phyloP scores from a whole-genome alignment of 2,329 filamentous ascomycete genomes.

The Verticillium klebahnii region DNA sequence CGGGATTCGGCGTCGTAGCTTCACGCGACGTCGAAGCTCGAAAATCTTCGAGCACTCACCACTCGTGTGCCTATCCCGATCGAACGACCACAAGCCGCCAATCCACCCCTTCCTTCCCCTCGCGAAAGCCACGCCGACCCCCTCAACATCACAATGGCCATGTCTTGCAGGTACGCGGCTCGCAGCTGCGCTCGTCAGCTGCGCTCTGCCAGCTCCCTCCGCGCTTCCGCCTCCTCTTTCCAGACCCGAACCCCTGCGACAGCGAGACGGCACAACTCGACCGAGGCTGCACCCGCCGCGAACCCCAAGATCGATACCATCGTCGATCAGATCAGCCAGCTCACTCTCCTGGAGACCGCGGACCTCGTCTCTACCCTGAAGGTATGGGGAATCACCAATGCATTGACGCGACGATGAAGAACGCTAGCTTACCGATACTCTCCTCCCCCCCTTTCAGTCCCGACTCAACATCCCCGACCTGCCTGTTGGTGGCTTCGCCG shows the following conservation, averaged over 20 bases:
- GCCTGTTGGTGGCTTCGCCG: slow-evolving; percentile 86
- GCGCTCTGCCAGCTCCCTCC: slow-evolving; percentile 41
- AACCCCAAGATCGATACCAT: slow-evolving; percentile 94
- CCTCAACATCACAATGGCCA: slow-evolving; percentile 46
- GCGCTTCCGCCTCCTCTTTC: slow-evolving; percentile 38
- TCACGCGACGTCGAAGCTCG: slow-evolving; percentile 25
- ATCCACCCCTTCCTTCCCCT: not conserved
- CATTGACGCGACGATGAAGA: slow-evolving; percentile 3
- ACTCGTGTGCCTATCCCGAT: slow-evolving; percentile 3
- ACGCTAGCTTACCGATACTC: slow-evolving; percentile 5
- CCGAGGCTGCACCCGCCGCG: slow-evolving; percentile 57
- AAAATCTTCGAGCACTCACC: slow-evolving; percentile 32
- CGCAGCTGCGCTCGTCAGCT: slow-evolving; percentile 62
- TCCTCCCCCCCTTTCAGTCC: slow-evolving; percentile 47
- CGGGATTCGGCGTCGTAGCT: slow-evolving; percentile 10
- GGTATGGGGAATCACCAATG: slow-evolving; percentile 45
- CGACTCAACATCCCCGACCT: slow-evolving; percentile 97
- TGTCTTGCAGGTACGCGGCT: slow-evolving; percentile 59
- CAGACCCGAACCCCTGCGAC: slow-evolving; percentile 42
- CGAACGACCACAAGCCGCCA: not conserved
- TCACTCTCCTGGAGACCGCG: slow-evolving; percentile 95
- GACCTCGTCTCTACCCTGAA: slow-evolving; percentile 93
- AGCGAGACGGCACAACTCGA: slow-evolving; percentile 82
- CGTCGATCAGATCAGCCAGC: slow-evolving; percentile 97
- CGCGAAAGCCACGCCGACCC: slow-evolving; percentile 1